Evolutionary conservation across 345 rosid species (phyloP), one percentile per base, ranked within the genome.

Genomic region (Schrenkiella parvula): DNA sequence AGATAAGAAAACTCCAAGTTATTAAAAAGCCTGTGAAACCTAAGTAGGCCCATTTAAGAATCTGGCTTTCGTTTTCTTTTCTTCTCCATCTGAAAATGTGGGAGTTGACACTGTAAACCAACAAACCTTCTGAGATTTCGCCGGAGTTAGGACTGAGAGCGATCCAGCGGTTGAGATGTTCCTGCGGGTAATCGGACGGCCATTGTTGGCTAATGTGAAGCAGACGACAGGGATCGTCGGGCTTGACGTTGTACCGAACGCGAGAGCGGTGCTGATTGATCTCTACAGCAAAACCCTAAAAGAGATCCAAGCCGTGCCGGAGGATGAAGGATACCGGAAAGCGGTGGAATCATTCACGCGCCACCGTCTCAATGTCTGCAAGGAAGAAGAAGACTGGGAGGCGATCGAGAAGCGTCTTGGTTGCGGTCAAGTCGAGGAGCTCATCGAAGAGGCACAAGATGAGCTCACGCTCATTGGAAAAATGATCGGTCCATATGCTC

Each of bases 381-480:
- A 79, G 55, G 96, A 90, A 73, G 96, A 92, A 72, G 86, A 80
- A 53, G 95, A 92, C 42, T 95, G 96, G 96, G 99, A 92, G 80
- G 53, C 23, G 70, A 92, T 95, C 68, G 97, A 92, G 89, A 85
- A 90, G 59, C 83, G 84, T 31, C 80, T 95, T 17, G 97, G 92
- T 4, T 92, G 98, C 59, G 99, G 99, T 66, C 97, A 92, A 84
- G 98, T 92, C 56, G 99, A 95, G 80, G 98, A 92, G 87, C 95
- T 95, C 47, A 85, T 95, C 37, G 99, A 95, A 79, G 98, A 89
- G 80, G 99, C 99, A 78, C 81, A 67, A 22, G 97, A 95, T 62
- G 96, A 95, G 84, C 95, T 91, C 83, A 91, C 83, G n/a, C 96
- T 91, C 78, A 84, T 89, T 54, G 86, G 70, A 2, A 89, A 88